Percentiles rank a stretch among this genome's conserved stretches.
phyloP scores from a whole-genome alignment of 2,329 filamentous ascomycete genomes.

The Diaporthe nobilis region DNA sequence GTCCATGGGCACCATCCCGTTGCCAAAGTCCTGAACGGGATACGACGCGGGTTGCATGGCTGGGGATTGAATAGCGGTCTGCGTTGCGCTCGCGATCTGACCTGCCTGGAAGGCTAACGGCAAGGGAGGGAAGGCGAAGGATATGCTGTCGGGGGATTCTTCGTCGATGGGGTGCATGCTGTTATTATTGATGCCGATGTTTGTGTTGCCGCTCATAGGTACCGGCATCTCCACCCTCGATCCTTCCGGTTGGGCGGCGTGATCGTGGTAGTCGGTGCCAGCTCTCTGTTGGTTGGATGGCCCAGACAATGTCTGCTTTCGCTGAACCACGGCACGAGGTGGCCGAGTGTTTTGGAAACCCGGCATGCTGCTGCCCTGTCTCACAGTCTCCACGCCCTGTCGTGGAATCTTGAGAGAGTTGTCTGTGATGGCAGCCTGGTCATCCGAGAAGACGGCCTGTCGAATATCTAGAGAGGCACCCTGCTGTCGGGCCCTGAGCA shows the following conservation, averaged over 20 bases:
- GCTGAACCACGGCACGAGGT: background rate
- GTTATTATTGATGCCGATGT: background rate
- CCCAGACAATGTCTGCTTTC: background rate
- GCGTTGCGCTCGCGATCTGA: slow-evolving; percentile 4
- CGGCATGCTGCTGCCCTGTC: background rate
- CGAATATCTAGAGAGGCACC: slow-evolving; percentile 51
- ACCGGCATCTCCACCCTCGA: no score
- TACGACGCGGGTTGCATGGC: background rate
- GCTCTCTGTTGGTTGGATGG: background rate
- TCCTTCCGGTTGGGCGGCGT: background rate
- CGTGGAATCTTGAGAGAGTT: background rate
- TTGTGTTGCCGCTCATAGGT: background rate
- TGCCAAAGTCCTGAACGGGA: background rate
- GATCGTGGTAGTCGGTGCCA: background rate
- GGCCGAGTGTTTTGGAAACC: background rate
- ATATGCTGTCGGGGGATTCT: slow-evolving; percentile 49
- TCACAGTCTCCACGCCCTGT: background rate
- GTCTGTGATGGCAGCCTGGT: slow-evolving; percentile 43
- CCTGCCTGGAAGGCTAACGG: slow-evolving; percentile 49
- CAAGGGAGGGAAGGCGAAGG: slow-evolving; percentile 52
- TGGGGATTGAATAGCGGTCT: background rate
- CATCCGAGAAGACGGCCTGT: slow-evolving; percentile 52
- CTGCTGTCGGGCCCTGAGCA: slow-evolving; percentile 48
- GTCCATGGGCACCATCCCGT: slow-evolving; percentile 1
- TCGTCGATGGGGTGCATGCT: background rate